Evolutionary conservation across 2,329 filamentous ascomycete genomes (phyloP), one percentile per base, ranked within the genome.

Genomic region (Didymella glomerata): DNA sequence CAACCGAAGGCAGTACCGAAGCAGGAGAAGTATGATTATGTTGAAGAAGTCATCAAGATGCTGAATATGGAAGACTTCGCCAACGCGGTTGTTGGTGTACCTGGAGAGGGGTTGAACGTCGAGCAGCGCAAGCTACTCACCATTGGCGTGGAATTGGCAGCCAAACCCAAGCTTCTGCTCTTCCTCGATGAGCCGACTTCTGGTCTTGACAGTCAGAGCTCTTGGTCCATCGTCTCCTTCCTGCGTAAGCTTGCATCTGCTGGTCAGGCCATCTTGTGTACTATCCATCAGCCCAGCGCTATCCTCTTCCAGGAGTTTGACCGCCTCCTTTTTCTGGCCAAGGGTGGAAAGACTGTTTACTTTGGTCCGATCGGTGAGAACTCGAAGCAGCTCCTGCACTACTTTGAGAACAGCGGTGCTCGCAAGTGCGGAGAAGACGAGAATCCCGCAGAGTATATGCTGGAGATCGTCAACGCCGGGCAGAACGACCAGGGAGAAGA

Each of bases 371-470:
- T 82, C 11, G 80, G 80, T 47, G 57, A 79, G 24, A 77, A 80
- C 60, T 80, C 79, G 0, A 65, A 67, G 16, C 77, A 67, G 0
- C 71, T 82, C 0, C 66, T 80, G 2, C 65, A 78, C 41, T 82
- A 82, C 73, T 93, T 93, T 58, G 85, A 88, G 69, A 68, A 75
- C 11, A 85, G 90, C 54, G 90, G 89, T 4, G 88, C 85, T 1
- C 80, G 85, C 3, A 76, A 79, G 45, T 90, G 89, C 57, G 81
- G 80, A 9, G 75, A 82, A 2, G 82, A 86, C 0, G 88, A 89
- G 60, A 92, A 92, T 65, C 90, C 90, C 0, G 90, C 90, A 1
- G 90, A 93, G 76, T 92, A 86, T 79, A 91, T 92, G 86, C 82
- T 92, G n/a, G 80, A 82, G 57, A 74, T 81, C 46, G 76, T 77